Conservation (phyloP, 768 basidiomycete genomes). For the Phylloporus scabripes region DNA sequence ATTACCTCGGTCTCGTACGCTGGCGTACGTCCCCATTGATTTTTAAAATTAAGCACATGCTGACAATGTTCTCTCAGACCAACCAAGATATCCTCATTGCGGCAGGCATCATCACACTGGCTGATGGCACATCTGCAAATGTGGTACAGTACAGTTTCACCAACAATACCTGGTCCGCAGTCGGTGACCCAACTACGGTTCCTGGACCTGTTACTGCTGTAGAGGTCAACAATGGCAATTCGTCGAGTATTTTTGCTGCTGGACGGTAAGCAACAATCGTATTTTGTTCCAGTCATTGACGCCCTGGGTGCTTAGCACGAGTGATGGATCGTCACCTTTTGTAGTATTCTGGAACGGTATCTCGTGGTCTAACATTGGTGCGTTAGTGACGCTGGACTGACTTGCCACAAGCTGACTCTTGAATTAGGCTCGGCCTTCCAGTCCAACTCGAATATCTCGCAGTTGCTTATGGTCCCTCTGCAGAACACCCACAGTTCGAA, state of each 20-base stretch:
- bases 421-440: constrained; percentile 49
- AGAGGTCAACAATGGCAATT: constrained; percentile 75
- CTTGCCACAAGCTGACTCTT: not conserved
- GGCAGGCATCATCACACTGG: constrained; percentile 72
- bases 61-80: constrained; percentile 36
- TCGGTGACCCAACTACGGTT: constrained; percentile 56
- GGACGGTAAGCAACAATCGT: constrained; percentile 57
- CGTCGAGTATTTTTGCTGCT: constrained; percentile 83
- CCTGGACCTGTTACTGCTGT: constrained; percentile 91
- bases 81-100: constrained; percentile 68
- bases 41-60: not conserved
- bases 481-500: constrained; percentile 67
- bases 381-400: constrained; percentile 9
- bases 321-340: constrained; percentile 62
- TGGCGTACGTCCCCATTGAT: constrained; percentile 48
- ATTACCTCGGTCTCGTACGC: constrained; percentile 74
- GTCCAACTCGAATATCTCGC: constrained; percentile 61
- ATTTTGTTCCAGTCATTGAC: not conserved
- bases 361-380: constrained; percentile 67
- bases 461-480: constrained; percentile 87
- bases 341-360: constrained; percentile 81
- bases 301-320: constrained; percentile 34
- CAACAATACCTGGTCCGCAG: constrained; percentile 67
- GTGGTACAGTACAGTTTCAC: constrained; percentile 68
- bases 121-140: constrained; percentile 59